Evolutionary conservation across 2,329 filamentous ascomycete genomes (phyloP), one percentile per base, ranked within the genome.

Genomic region (Pseudonectria buxi): DNA sequence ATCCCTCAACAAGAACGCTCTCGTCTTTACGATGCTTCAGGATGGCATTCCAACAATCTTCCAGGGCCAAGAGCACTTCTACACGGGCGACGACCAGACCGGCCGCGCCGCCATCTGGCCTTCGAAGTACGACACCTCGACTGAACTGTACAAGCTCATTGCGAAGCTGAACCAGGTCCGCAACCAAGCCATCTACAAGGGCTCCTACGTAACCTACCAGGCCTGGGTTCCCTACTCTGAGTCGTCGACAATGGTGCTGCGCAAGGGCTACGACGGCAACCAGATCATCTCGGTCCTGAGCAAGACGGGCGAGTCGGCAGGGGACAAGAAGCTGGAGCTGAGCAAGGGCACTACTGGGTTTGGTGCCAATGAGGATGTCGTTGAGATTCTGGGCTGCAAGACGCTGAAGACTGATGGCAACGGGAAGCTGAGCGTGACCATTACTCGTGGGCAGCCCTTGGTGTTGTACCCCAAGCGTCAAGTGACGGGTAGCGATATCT

Each of bases 231-330:
- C 41, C 3, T 44, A 41, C 31, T 41, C 28, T 1, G 37, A 39
- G 14, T 24, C 16, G 13, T 34, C 37, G 3, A 39, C 36, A 10
- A 18, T 41, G 14, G 41, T 41, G 9, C 36, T 44, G 39, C 33
- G 41, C 10, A 44, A 44, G 26, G 41, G 41, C 18, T 36, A 28
- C 4, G 29, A 41, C 13, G 41, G 41, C 5, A 44, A 44, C 33
- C 41, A 44, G 18, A 39, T 44, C 29, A 35, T 44, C 29, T 41
- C 41, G 7, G 39, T 44, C 9, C 26, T 44, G 13, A 44, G 41
- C 28, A 44, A 44, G 41, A 30, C 28, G 4, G 41, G 41, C 10
- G 28, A 25, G 4, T 39, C 33, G 7, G 41, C 41, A 10, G 26
- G 30, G 10, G 26, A 37, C 15, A 41, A 37, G 33, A 33, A 22